Conservation (phyloP, 2,329 filamentous ascomycete genomes). For the Ambrosiella cleistominuta region DNA sequence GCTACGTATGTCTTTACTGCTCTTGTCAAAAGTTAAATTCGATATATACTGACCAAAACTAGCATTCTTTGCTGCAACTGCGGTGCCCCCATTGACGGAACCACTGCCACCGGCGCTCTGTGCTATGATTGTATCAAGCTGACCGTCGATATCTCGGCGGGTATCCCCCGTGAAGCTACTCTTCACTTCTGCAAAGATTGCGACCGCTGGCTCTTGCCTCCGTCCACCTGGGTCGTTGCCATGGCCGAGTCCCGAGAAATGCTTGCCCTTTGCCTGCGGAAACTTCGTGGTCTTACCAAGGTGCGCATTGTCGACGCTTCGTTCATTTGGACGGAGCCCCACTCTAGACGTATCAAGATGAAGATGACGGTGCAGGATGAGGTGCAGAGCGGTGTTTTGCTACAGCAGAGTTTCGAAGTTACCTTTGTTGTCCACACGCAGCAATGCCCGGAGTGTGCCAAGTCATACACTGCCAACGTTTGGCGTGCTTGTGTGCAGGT, state of each 20-base stretch:
- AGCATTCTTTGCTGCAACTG: conserved; percentile 98
- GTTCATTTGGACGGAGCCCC: conserved; percentile 97
- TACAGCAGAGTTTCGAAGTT: conserved; percentile 93
- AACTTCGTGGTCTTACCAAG: conserved; percentile 70
- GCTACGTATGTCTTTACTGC: conserved; percentile 23
- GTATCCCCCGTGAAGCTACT: conserved; percentile 77
- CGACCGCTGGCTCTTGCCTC: conserved; percentile 82
- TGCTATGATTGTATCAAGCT: conserved; percentile 94
- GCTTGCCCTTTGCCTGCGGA: conserved; percentile 76
- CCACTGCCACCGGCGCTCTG: conserved; percentile 64
- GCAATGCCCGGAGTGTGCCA: conserved; percentile 87
- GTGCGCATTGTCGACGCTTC: conserved; percentile 88
- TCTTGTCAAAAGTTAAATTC: neutral
- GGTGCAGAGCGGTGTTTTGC: conserved; percentile 42
- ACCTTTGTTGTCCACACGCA: conserved; percentile 80
- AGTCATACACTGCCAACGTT: conserved; percentile 91
- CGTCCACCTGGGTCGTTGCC: conserved; percentile 71
- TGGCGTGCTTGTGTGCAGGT: conserved; percentile 92
- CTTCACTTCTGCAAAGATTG: conserved; percentile 89
- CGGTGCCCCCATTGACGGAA: conserved; percentile 87
- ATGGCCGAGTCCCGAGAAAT: conserved; percentile 78
- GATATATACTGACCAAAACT: conserved; percentile 9
- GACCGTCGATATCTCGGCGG: conserved; percentile 79
- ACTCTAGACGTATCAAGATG: conserved; percentile 79
- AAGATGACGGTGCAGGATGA: conserved; percentile 81